Evolutionary conservation across 192 early-diverging fungal genomes (phyloP).

Genomic region (Linderina pennispora): DNA sequence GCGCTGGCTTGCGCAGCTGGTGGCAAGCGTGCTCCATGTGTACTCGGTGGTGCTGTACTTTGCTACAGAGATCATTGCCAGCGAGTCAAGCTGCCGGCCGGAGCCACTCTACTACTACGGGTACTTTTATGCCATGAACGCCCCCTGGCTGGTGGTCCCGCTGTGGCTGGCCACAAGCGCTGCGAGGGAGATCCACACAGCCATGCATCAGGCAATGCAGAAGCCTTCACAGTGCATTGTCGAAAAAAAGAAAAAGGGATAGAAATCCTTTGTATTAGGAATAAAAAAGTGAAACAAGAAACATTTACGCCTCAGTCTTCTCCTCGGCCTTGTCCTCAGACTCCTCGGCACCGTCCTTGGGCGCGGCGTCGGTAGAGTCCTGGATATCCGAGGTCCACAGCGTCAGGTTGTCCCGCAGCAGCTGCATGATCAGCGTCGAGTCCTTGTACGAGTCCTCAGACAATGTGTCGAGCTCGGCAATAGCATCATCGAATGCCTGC

Average conservation of each 20-base stretch:
- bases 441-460: constrained; percentile 97
- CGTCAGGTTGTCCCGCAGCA: constrained; percentile 93
- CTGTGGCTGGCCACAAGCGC: constrained; percentile 22
- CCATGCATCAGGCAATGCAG: constrained; percentile 2
- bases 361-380: constrained; percentile 26
- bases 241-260: neutral
- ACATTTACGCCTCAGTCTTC: constrained; percentile 13
- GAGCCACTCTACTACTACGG: constrained; percentile 56
- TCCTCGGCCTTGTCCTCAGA: constrained; percentile 2
- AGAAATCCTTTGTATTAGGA: too few species aligned
- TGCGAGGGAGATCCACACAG: neutral
- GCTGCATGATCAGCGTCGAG: constrained; percentile 97
- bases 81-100: constrained; percentile 48
- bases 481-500: constrained; percentile 94
- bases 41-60: constrained; percentile 63
- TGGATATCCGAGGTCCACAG: constrained; percentile 94
- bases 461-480: constrained; percentile 89
- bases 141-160: constrained; percentile 61
- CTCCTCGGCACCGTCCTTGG: constrained; percentile 11
- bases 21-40: constrained; percentile 53
- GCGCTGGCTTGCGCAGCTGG: constrained; percentile 51
- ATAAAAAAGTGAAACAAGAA: neutral
- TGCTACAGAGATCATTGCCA: constrained; percentile 48
- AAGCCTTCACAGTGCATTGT: neutral
- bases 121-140: constrained; percentile 60